Conservation (phyloP, 164 flowering plant species). For the Pachysandra terminalis region DNA sequence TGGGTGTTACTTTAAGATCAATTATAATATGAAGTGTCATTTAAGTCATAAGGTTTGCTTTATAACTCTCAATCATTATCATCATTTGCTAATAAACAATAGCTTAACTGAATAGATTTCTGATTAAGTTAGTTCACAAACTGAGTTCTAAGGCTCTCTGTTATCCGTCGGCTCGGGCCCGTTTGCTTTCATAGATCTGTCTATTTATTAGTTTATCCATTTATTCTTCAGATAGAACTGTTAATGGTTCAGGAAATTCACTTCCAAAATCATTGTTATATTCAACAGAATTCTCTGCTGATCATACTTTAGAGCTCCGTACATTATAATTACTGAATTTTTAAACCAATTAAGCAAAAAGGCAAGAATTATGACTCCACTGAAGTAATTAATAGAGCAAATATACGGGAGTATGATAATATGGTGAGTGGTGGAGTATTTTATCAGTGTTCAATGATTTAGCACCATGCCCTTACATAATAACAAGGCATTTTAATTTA, state of each 20-base stretch:
- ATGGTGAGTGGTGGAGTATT: too few relatives aligned
- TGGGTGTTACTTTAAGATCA: constrained; percentile 24
- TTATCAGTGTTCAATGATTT: too few relatives aligned
- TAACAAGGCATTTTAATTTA: too few relatives aligned
- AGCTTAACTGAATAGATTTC: not conserved
- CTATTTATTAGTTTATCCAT: not conserved
- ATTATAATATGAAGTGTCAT: constrained; percentile 18
- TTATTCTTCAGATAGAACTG: not conserved
- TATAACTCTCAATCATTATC: constrained; percentile 10
- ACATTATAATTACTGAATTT: not conserved
- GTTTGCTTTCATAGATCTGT: not conserved
- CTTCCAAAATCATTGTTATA: not conserved
- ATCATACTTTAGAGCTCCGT: not conserved
- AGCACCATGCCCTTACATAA: too few relatives aligned
- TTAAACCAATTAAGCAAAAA: too few relatives aligned
- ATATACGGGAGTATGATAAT: too few relatives aligned
- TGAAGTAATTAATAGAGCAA: too few relatives aligned
- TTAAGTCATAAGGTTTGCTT: constrained; percentile 23
- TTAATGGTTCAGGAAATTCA: too few relatives aligned
- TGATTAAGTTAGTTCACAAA: not conserved
- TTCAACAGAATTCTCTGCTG: not conserved
- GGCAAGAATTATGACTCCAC: too few relatives aligned
- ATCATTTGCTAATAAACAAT: constrained; percentile 5
- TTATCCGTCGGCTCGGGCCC: not conserved
- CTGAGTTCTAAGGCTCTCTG: not conserved